Conservation (phyloP, 176 grass and related monocot species). For the Ananas comosus region DNA sequence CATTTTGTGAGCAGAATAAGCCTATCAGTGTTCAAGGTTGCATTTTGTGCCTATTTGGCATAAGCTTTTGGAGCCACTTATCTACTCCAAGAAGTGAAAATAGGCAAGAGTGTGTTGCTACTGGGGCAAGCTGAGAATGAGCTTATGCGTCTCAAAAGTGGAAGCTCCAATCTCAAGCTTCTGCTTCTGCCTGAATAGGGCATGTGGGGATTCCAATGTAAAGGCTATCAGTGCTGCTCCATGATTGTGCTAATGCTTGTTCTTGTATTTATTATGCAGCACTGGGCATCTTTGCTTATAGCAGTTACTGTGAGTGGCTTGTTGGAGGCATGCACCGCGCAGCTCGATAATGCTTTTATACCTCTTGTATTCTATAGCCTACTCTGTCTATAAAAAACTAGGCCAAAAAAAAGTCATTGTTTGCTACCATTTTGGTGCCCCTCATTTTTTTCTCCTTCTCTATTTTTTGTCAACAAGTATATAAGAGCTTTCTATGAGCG, state of each 20-base stretch:
- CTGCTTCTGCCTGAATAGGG: not conserved
- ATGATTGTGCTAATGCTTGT: slow-evolving; percentile 1
- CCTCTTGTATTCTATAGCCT: slow-evolving; percentile 89
- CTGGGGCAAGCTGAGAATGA: no score
- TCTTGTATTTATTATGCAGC: slow-evolving; percentile 35
- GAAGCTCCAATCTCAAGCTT: no score
- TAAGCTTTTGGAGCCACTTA: no score
- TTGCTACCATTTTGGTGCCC: not conserved
- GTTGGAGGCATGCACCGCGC: slow-evolving; percentile 77
- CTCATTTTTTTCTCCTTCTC: not conserved
- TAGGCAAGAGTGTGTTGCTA: no score
- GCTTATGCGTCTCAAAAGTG: no score
- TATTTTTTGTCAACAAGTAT: not conserved
- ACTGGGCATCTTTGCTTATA: slow-evolving; percentile 72
- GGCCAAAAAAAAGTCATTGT: not conserved
- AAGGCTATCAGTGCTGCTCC: not conserved
- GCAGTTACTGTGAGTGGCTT: slow-evolving; percentile 73
- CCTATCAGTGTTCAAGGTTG: no score
- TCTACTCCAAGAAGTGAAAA: no score
- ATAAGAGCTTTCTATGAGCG: not conserved
- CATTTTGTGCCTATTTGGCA: no score
- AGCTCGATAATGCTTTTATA: slow-evolving; percentile 95
- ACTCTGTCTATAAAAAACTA: slow-evolving; percentile 54
- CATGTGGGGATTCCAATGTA: not conserved
- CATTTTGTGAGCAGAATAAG: no score